Evolutionary conservation across 768 basidiomycete genomes (phyloP).

Genomic region (Trametes villosa): DNA sequence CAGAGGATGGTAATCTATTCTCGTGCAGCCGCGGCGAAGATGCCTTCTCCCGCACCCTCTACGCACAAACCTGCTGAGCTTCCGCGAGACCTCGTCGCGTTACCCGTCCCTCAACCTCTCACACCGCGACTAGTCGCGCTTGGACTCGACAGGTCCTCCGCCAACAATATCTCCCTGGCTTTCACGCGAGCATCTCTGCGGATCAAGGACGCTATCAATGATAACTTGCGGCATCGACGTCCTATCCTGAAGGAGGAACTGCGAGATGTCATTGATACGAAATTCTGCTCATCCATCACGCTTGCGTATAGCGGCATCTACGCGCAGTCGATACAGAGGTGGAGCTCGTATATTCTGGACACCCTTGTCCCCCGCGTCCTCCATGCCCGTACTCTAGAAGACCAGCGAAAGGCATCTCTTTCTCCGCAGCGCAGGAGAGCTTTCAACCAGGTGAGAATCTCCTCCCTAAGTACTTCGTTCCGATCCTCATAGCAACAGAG

Average conservation of each 20-base stretch:
- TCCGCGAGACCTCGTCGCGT: background rate
- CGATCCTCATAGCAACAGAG: conserved; percentile 9
- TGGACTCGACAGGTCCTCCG: background rate
- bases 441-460: background rate
- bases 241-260: too few relatives aligned
- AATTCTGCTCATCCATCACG: background rate
- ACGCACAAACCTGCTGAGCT: too few relatives aligned
- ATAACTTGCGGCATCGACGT: too few relatives aligned
- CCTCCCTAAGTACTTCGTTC: background rate
- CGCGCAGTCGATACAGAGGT: background rate
- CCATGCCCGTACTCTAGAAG: background rate
- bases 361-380: background rate
- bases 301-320: background rate
- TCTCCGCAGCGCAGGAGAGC: too few relatives aligned
- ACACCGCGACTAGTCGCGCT: background rate
- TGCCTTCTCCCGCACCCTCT: too few relatives aligned
- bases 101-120: background rate
- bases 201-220: background rate
- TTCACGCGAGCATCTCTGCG: background rate
- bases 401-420: too few relatives aligned
- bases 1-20: too few relatives aligned
- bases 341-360: background rate
- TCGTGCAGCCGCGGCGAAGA: too few relatives aligned
- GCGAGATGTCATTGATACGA: background rate
- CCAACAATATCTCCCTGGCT: background rate